Evolutionary conservation across 805 yeast species (phyloP), one percentile per base, ranked within the genome.

Genomic region (Wickerhamiella vanderwaltii): DNA sequence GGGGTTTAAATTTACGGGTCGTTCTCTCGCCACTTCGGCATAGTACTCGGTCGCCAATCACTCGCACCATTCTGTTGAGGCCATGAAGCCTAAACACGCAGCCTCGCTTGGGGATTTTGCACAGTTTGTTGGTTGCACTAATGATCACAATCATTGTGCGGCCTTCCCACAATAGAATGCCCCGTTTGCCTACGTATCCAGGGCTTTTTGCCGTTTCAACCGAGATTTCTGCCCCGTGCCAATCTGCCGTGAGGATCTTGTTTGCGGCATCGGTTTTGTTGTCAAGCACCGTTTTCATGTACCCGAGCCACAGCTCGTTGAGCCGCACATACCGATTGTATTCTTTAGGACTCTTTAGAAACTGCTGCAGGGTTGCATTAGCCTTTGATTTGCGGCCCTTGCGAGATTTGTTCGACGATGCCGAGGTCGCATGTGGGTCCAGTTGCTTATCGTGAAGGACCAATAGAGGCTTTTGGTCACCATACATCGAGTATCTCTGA

Each of bases 131-230:
- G 34, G 70, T 54, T 2, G 70, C 70, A 1, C 76, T 69, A 9
- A 77, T 75, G 35, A 85, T 53, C 2, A 83, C 68, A 53, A 83
- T 79, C 46, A 72, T 70, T 49, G 75, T 74, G 56, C 80, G 85
- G 6, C 88, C 71, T 55, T 86, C 96, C 80, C 91, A 82, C 2
- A 83, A 62, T 1, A 86, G 82, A 4, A 86, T 80, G 0, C 96
- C 96, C 29, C 64, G 49, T 24, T 68, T 51, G 0, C 91, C 93
- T 6, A 78, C 66, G 43, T 72, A 54, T 38, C 73, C 69, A 4
- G 67, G 62, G 51, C 78, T 79, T 16, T 62, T 60, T n/a, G 83
- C 66, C 35, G 73, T 69, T 2, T 66, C 51, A 0, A 86, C 86
- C 11, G 66, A 66, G 11, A 85, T 44, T 31, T 59, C 56, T n/a